phyloP scores from a whole-genome alignment of 208 protist species.

The Wallacemonas rigidus region DNA sequence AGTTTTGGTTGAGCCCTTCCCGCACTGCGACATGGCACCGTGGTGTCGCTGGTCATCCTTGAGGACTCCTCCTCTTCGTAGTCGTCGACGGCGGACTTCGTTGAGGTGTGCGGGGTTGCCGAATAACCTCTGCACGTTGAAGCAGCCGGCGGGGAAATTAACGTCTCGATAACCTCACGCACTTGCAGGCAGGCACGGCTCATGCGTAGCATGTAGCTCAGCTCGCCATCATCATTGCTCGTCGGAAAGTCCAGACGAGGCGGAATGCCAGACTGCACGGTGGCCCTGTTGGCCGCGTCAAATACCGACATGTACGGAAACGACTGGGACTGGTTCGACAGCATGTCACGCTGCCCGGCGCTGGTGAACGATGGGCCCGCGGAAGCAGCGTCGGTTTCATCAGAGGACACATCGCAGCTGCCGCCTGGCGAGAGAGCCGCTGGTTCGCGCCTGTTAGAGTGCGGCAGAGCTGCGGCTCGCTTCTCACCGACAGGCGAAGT shows the following conservation, averaged over 20 bases:
- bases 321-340: conserved; percentile 19
- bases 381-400: neutral
- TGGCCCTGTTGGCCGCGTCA: conserved; percentile 4
- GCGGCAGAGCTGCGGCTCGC: neutral
- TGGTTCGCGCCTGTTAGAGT: conserved; percentile 7
- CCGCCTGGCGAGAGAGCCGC: neutral
- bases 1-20: too few relatives aligned
- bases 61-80: neutral
- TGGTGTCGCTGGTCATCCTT: neutral
- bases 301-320: conserved; percentile 18
- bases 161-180: conserved; percentile 41
- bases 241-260: conserved; percentile 81
- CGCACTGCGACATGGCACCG: too few relatives aligned
- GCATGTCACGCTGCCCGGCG: neutral
- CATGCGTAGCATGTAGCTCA: conserved; percentile 55
- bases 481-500: neutral
- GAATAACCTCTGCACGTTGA: neutral
- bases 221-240: conserved; percentile 55
- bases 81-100: neutral
- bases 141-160: neutral
- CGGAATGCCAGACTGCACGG: conserved; percentile 33
- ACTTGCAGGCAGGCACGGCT: conserved; percentile 46
- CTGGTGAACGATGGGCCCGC: neutral
- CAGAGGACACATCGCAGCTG: neutral
- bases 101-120: neutral